Evolutionary conservation across 2,329 filamentous ascomycete genomes (phyloP).

Genomic region (Hymenoscyphus fraxineus): DNA sequence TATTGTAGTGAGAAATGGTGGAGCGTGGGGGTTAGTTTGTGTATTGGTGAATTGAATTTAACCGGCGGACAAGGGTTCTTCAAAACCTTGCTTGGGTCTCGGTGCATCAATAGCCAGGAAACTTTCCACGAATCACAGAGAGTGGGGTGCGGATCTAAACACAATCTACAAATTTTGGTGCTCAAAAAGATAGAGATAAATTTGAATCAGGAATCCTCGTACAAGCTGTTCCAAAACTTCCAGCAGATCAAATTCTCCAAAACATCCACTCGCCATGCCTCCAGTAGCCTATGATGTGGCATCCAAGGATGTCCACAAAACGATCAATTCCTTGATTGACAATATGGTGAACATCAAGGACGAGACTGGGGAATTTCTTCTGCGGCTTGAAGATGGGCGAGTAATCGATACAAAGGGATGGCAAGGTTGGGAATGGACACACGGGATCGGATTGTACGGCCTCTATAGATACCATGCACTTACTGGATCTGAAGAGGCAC

Average conservation of each 20-base stretch:
- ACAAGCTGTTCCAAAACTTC: background rate
- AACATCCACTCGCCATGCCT: constrained; percentile 7
- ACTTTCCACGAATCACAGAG: constrained; percentile 11
- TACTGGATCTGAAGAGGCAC: constrained; percentile 56
- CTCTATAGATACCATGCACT: constrained; percentile 78
- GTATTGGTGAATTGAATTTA: background rate
- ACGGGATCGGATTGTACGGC: constrained; percentile 75
- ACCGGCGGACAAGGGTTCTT: background rate
- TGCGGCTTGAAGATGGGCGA: constrained; percentile 66
- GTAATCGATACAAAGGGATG: constrained; percentile 72
- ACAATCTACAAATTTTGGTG: constrained; percentile 2
- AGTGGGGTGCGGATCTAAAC: constrained; percentile 9
- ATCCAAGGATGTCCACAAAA: constrained; percentile 11
- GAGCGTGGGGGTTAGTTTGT: background rate
- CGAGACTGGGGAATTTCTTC: constrained; percentile 67
- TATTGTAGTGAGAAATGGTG: background rate
- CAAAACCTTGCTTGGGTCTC: background rate
- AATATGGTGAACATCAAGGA: constrained; percentile 71
- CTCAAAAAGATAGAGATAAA: background rate
- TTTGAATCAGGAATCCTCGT: background rate
- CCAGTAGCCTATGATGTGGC: constrained; percentile 7
- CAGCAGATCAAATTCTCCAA: background rate
- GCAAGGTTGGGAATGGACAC: constrained; percentile 81
- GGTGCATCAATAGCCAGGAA: background rate
- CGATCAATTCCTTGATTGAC: constrained; percentile 12